phyloP scores from a whole-genome alignment of 164 flowering plant species.

The Cinnamomum chago region DNA sequence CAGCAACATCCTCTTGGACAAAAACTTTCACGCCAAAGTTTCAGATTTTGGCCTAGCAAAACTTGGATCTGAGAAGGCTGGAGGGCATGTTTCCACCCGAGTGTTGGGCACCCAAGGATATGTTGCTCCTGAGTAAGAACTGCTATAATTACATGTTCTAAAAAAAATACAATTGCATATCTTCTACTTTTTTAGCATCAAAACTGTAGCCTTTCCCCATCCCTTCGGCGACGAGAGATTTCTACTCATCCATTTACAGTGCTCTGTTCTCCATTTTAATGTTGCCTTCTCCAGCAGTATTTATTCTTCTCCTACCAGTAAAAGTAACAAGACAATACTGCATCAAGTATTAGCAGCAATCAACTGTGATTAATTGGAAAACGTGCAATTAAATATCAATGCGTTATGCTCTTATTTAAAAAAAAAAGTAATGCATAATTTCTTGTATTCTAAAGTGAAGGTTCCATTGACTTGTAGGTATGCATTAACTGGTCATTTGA shows the following conservation, averaged over 20 bases:
- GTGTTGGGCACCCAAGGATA: slow-evolving; percentile 97
- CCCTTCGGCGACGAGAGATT: too few species aligned
- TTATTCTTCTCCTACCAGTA: too few species aligned
- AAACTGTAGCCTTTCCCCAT: too few species aligned
- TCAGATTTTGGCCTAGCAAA: slow-evolving; percentile 98
- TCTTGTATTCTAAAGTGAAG: background rate
- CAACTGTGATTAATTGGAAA: background rate
- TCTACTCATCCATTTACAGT: too few species aligned
- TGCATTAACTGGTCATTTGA: slow-evolving; percentile 94
- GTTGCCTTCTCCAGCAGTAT: too few species aligned
- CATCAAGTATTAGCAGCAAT: too few species aligned
- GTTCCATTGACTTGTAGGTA: slow-evolving; percentile 43
- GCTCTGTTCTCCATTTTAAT: too few species aligned
- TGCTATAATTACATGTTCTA: background rate
- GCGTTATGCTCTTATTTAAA: background rate
- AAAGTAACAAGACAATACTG: too few species aligned
- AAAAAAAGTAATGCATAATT: too few species aligned
- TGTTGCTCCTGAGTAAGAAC: slow-evolving; percentile 90
- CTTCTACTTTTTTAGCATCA: too few species aligned
- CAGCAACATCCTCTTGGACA: slow-evolving; percentile 88
- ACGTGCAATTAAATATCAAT: background rate
- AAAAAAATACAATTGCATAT: too few species aligned
- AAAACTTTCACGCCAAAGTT: slow-evolving; percentile 83
- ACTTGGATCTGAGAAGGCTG: slow-evolving; percentile 86
- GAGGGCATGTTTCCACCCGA: slow-evolving; percentile 94